Evolutionary conservation across 1,284 basidiomycete genomes (phyloP).

Genomic region (Ceratobasidium sp.): DNA sequence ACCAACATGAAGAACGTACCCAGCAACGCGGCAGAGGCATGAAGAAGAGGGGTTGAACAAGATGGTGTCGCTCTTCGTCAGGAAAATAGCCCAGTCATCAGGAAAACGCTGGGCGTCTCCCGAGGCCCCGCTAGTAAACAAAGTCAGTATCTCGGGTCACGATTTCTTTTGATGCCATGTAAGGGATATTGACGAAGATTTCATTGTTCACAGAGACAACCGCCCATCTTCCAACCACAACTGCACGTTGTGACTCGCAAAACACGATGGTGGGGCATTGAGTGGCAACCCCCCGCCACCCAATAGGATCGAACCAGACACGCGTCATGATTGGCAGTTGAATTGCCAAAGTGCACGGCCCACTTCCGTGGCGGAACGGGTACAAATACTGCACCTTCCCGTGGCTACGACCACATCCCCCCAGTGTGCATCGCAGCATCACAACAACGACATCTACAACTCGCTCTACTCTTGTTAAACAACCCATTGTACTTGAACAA

Average conservation of each 20-base stretch:
- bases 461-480: neutral
- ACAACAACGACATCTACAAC: neutral
- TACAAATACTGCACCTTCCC: conserved; percentile 3
- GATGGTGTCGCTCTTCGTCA: too few species aligned
- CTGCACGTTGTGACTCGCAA: neutral
- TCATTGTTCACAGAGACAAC: too few species aligned
- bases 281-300: neutral
- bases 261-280: neutral
- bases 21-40: conserved; percentile 12
- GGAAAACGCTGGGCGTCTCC: too few species aligned
- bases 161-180: too few species aligned
- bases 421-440: neutral
- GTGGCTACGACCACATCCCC: conserved; percentile 13
- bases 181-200: too few species aligned
- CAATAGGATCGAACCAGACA: neutral
- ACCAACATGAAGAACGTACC: neutral
- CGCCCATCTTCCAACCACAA: too few species aligned
- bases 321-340: neutral
- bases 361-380: conserved; percentile 1
- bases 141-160: too few species aligned
- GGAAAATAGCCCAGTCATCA: too few species aligned
- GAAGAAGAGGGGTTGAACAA: too few species aligned
- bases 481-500: neutral
- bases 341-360: conserved; percentile 4
- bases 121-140: too few species aligned